Percentiles rank a stretch among this genome's conserved stretches.
These are phyloP conservation scores for Hypoxylon crocopeplum DNA, from an alignment of 495 filamentous ascomycete species.

Conservation along the genomic window DNA sequence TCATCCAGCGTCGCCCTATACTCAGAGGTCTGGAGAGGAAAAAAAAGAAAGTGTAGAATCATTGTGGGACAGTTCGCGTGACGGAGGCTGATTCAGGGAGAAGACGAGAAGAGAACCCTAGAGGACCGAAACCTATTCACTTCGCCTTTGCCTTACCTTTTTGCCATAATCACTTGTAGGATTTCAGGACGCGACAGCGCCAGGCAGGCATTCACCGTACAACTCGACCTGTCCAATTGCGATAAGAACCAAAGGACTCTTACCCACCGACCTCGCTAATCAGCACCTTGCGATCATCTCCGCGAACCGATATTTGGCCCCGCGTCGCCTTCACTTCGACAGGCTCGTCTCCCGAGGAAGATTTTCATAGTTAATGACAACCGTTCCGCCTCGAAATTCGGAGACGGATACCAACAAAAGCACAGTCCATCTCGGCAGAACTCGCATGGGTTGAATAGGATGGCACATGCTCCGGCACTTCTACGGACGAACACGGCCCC, in stretches of 20 bases:
- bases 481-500: conserved; percentile 60
- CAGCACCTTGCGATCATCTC: conserved; percentile 21
- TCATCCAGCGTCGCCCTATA: neutral
- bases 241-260: conserved; percentile 23
- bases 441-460: conserved; percentile 52
- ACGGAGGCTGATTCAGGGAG: conserved; percentile 18
- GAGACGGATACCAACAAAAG: conserved; percentile 12
- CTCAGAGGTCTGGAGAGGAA: neutral
- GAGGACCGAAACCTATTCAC: neutral
- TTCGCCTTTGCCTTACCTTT: neutral
- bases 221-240: conserved; percentile 1
- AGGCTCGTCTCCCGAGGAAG: neutral
- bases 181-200: conserved; percentile 3
- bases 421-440: conserved; percentile 7
- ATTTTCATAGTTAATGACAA: conserved; percentile 6
- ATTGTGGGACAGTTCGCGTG: conserved; percentile 17
- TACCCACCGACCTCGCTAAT: conserved; percentile 4
- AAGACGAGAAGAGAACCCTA: conserved; percentile 7
- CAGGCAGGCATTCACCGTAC: neutral
- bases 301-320: conserved; percentile 12
- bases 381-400: conserved; percentile 3
- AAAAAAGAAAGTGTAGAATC: conserved; percentile 12
- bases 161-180: neutral
- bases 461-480: conserved; percentile 58
- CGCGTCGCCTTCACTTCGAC: conserved; percentile 11